Percentiles rank a stretch among this genome's conserved stretches.
phyloP scores from a whole-genome alignment of 257 asterid genomes.

The Knoxia roxburghii region DNA sequence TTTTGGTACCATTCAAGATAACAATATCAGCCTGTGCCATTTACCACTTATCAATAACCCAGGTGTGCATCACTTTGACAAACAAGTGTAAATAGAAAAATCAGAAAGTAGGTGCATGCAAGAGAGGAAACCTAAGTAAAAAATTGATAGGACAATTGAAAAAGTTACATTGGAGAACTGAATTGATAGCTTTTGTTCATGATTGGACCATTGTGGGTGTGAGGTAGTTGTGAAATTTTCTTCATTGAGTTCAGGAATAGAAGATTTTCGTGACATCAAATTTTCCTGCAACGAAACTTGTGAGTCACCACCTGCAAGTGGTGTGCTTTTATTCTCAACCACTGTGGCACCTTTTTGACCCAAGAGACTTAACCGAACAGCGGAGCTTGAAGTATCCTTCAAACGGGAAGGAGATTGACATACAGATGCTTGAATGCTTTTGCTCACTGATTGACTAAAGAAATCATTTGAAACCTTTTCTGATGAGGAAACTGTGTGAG shows the following conservation, averaged over 20 bases:
- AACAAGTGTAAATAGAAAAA: not conserved
- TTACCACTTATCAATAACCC: not conserved
- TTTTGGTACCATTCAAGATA: not conserved
- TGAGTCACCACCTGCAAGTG: slow-evolving; percentile 30
- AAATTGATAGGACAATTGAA: slow-evolving; percentile 17
- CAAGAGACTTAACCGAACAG: slow-evolving; percentile 30
- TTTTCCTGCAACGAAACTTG: slow-evolving; percentile 32
- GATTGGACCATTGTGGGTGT: slow-evolving; percentile 25
- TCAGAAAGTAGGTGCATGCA: not conserved
- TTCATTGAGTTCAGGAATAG: slow-evolving; percentile 32
- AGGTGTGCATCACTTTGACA: not conserved
- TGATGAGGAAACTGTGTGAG: slow-evolving; percentile 27
- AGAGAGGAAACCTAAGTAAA: slow-evolving; percentile 6
- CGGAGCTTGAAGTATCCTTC: slow-evolving; percentile 36
- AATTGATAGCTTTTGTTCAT: slow-evolving; percentile 44
- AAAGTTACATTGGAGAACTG: slow-evolving; percentile 65
- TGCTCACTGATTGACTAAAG: slow-evolving; percentile 35
- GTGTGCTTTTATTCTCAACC: slow-evolving; percentile 31
- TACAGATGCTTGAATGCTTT: slow-evolving; percentile 23
- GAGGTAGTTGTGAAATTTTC: slow-evolving; percentile 31
- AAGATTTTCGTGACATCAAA: slow-evolving; percentile 35
- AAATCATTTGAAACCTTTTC: slow-evolving; percentile 31
- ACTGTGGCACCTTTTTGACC: slow-evolving; percentile 31
- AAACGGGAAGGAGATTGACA: slow-evolving; percentile 28
- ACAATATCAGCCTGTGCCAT: not conserved